Base-by-base conservation (phyloP, 148 eudicot genomes). In the Linanthus parryae region DNA sequence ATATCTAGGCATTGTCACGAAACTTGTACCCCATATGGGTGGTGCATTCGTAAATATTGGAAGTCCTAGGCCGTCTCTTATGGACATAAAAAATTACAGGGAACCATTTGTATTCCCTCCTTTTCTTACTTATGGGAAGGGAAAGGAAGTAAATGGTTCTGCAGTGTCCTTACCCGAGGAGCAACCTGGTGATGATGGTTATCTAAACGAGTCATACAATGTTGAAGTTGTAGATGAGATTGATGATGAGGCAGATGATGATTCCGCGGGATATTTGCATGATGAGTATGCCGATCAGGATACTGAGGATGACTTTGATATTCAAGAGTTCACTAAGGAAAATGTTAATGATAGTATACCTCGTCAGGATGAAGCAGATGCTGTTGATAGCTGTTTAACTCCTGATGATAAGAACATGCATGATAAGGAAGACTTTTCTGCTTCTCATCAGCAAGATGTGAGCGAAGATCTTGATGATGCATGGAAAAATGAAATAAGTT, bases 41-140 rank as follows among this genome's bases (percentile, higher is more conserved):
- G 94, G 94, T 63, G 98, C 98, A 68, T 87, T 91, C 79, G 94
- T 91, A 54, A 77, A 87, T 65, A 87, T 91, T 57, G 95, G 94
- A 37, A 68, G 68, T 56, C 47, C 82, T 40, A 81, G 81, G 68
- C 79, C 81, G 45, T 84, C 83, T 56, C 77, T 91, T 49, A 82
- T 91, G 95, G 81, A 75, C 69, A 81, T 87, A 59, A 79, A 59
- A 61, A 58, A 69, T 61, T 52, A 63, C 21, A 73, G 74, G 54
- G 73, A 83, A 48, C 98, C 98, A 42, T 91, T 81, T 67, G 53
- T 81, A 52, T 81, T 91, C 59, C 82, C 82, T 56, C 78, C 86
- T 5, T 75, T 79, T 69, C 46, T 41, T 18, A 49, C 9, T 25
- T 41, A 45, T 59, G 50, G 48, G 21, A 75, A 79, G 74, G 79